Percentiles rank a stretch among this genome's conserved stretches.
Conservation (phyloP, 1,284 basidiomycete genomes). For the Pseudomicrostroma phylloplanum region DNA sequence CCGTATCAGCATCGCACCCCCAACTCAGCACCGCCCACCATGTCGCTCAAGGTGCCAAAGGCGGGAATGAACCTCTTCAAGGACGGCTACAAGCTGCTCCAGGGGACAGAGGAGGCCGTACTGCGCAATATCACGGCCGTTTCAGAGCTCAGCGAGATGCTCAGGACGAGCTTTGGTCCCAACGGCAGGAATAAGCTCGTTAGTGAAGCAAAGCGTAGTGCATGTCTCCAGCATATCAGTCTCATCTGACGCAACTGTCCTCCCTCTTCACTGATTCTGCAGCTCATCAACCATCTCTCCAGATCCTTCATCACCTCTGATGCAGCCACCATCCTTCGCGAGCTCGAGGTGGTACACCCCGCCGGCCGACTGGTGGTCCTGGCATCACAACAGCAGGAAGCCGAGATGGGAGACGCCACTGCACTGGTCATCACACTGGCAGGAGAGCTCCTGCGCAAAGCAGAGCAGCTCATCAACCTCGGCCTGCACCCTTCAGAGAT, state of each 20-base stretch:
- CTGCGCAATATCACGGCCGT: slow-evolving; percentile 88
- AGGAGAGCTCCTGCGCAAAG: slow-evolving; percentile 89
- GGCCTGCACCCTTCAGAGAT: slow-evolving; percentile 86
- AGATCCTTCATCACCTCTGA: slow-evolving; percentile 95
- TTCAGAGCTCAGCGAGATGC: slow-evolving; percentile 84
- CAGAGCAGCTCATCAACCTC: slow-evolving; percentile 87
- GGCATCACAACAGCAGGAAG: slow-evolving; percentile 92
- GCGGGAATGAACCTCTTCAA: slow-evolving; percentile 68
- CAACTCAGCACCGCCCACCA: slow-evolving; percentile 48
- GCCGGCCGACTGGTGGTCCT: slow-evolving; percentile 95
- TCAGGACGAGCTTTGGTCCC: slow-evolving; percentile 90
- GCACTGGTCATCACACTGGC: slow-evolving; percentile 92
- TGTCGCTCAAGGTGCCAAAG: slow-evolving; percentile 84
- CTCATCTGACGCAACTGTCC: neutral
- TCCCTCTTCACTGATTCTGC: neutral
- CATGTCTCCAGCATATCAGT: neutral
- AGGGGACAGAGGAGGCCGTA: slow-evolving; percentile 83
- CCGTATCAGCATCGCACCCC: neutral
- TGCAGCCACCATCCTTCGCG: slow-evolving; percentile 96
- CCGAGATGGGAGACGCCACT: slow-evolving; percentile 95
- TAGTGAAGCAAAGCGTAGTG: neutral
- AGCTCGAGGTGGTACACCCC: slow-evolving; percentile 94
- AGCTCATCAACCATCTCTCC: slow-evolving; percentile 65
- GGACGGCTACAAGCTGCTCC: slow-evolving; percentile 62
- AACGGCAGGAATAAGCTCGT: slow-evolving; percentile 61